These are phyloP conservation scores for Beta lomatogona DNA, from an alignment of 179 eudicot genomes.

Conservation along the genomic window DNA sequence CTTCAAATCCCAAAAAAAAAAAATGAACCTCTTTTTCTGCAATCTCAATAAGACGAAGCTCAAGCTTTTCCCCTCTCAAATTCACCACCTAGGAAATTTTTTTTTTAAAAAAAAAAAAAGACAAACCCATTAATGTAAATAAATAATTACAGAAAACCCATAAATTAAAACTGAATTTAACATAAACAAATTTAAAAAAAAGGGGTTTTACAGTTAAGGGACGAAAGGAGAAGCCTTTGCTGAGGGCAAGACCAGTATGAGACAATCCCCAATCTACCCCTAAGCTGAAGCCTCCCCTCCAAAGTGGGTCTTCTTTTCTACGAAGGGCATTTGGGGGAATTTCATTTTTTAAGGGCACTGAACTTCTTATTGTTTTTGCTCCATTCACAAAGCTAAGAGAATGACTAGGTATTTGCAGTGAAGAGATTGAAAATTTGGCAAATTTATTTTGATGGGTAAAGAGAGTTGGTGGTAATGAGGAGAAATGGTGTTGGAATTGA, in stretches of 20 bases:
- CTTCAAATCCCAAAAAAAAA: background rate
- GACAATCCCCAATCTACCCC: conserved; percentile 81
- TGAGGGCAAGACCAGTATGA: conserved; percentile 79
- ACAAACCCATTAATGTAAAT: background rate
- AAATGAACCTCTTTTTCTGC: conserved; percentile 61
- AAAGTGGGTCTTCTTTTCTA: conserved; percentile 47
- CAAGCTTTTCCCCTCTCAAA: conserved; percentile 78
- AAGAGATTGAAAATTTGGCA: background rate
- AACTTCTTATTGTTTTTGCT: conserved; percentile 10
- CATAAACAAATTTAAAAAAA: background rate
- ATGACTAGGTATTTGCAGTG: background rate
- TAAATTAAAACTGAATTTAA: background rate
- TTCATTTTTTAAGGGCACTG: conserved; percentile 22
- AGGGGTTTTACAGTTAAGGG: conserved; percentile 56
- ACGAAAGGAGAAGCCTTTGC: conserved; percentile 53
- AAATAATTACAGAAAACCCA: background rate
- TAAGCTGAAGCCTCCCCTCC: conserved; percentile 70
- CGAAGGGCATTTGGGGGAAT: conserved; percentile 66
- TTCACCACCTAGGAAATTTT: conserved; percentile 53
- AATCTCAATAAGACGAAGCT: conserved; percentile 65
- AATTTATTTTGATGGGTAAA: background rate
- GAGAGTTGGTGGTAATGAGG: too few relatives aligned
- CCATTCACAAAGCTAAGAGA: conserved; percentile 2
- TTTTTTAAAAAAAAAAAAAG: background rate
- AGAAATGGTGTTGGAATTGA: conserved; percentile 9